Evolutionary conservation across 192 early-diverging fungal genomes (phyloP).

Genomic region (Podila epicladia): DNA sequence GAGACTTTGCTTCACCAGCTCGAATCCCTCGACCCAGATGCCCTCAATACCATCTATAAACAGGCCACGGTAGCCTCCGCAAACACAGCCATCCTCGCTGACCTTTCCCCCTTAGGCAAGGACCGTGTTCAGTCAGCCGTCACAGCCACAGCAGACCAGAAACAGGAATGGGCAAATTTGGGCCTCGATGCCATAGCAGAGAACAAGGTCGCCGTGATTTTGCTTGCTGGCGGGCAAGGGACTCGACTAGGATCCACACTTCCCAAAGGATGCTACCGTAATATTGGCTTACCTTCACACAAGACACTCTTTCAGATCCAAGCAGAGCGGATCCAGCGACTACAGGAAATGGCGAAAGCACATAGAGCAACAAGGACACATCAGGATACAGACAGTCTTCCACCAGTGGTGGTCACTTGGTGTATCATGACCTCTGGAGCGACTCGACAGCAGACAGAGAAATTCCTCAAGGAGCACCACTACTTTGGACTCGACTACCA

Average conservation of each 20-base stretch:
- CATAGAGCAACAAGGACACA: not conserved
- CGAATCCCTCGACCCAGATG: slow-evolving; percentile 72
- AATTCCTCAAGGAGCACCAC: slow-evolving; percentile 73
- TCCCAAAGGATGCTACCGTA: slow-evolving; percentile 89
- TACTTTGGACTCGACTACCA: slow-evolving; percentile 81
- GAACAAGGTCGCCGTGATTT: slow-evolving; percentile 88
- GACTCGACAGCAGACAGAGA: slow-evolving; percentile 74
- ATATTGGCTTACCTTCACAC: slow-evolving; percentile 87
- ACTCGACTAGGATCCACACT: slow-evolving; percentile 77
- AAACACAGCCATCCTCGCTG: slow-evolving; percentile 31
- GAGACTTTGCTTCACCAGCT: slow-evolving; percentile 71
- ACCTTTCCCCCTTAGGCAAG: slow-evolving; percentile 72
- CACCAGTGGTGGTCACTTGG: slow-evolving; percentile 78
- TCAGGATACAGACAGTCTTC: not conserved
- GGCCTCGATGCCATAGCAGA: slow-evolving; percentile 81
- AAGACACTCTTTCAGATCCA: slow-evolving; percentile 93
- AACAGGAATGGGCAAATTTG: slow-evolving; percentile 66
- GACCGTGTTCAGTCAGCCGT: slow-evolving; percentile 64
- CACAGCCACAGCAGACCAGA: slow-evolving; percentile 50
- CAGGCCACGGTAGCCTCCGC: slow-evolving; percentile 62
- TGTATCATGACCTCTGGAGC: slow-evolving; percentile 96
- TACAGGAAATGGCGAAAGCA: slow-evolving; percentile 71
- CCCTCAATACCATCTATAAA: slow-evolving; percentile 76
- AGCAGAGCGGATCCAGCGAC: slow-evolving; percentile 85
- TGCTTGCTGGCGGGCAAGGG: slow-evolving; percentile 92